Conservation (phyloP, 176 grass and related monocot species). For the Chrysopogon serrulatus region DNA sequence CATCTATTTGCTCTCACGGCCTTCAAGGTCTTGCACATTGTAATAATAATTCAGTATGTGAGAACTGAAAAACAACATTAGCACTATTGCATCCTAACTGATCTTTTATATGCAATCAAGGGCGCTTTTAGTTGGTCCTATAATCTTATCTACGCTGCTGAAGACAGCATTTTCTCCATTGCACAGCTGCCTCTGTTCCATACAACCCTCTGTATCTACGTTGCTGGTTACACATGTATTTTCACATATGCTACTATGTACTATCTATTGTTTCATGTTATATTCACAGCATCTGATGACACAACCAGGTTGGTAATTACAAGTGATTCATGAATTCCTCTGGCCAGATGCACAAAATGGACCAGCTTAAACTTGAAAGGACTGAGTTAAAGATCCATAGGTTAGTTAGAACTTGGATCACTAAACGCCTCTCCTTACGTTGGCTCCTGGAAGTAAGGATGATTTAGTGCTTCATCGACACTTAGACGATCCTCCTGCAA, state of each 20-base stretch:
- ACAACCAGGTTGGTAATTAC: neutral
- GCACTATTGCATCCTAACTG: neutral
- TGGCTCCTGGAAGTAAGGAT: slow-evolving; percentile 80
- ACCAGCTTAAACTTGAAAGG: neutral
- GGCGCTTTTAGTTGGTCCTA: neutral
- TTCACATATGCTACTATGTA: neutral
- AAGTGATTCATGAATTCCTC: neutral
- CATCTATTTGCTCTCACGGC: neutral
- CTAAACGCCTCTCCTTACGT: neutral
- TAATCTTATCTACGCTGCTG: neutral
- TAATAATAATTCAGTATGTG: neutral
- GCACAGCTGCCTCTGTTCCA: neutral
- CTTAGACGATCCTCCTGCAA: slow-evolving; percentile 80
- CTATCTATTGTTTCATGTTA: neutral
- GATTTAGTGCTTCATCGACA: slow-evolving; percentile 79
- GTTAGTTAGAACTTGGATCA: neutral
- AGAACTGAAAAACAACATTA: neutral
- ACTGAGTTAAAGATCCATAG: neutral
- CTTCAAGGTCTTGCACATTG: neutral
- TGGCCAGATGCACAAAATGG: neutral
- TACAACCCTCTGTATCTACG: slow-evolving; percentile 3
- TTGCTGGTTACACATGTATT: neutral
- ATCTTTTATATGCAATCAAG: neutral
- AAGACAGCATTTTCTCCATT: neutral
- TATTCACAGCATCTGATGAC: neutral